Evolutionary conservation across 2,329 filamentous ascomycete genomes (phyloP).

Genomic region (Colletotrichum musicola): DNA sequence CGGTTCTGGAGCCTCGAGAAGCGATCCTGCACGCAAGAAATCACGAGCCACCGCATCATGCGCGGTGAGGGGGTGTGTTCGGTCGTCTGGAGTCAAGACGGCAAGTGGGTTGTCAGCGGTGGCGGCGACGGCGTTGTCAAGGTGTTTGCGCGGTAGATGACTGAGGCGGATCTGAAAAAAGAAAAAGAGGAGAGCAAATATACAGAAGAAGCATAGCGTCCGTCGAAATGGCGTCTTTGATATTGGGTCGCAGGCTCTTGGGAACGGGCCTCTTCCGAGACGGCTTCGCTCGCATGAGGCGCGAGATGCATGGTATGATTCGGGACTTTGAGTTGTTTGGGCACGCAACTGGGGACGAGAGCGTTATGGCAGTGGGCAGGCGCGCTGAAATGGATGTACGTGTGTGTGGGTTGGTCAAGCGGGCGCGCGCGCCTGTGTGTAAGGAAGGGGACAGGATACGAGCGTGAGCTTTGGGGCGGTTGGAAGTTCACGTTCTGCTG

Average conservation of each 20-base stretch:
- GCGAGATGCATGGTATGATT: constrained; percentile 18
- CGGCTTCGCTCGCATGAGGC: not conserved
- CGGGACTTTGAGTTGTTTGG: not conserved
- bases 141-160: constrained; percentile 75
- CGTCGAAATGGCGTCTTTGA: constrained; percentile 24
- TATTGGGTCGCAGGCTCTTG: constrained; percentile 27
- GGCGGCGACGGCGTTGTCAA: constrained; percentile 97
- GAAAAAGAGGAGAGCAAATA: constrained; percentile 19
- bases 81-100: constrained; percentile 96
- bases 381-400: not conserved
- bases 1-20: constrained; percentile 99
- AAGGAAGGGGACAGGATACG: constrained; percentile 8
- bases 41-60: constrained; percentile 94
- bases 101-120: constrained; percentile 92
- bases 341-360: constrained; percentile 1
- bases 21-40: constrained; percentile 93
- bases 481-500: constrained; percentile 6
- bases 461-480: not conserved
- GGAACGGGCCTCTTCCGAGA: constrained; percentile 10
- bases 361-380: constrained; percentile 15
- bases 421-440: too few species aligned
- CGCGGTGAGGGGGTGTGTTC: constrained; percentile 94
- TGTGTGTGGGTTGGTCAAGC: too few species aligned
- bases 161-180: constrained; percentile 2
- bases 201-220: constrained; percentile 34